Evolutionary conservation across 352 stramenopile species (phyloP), one percentile per base, ranked within the genome.

Genomic region (Pythium inflatum): DNA sequence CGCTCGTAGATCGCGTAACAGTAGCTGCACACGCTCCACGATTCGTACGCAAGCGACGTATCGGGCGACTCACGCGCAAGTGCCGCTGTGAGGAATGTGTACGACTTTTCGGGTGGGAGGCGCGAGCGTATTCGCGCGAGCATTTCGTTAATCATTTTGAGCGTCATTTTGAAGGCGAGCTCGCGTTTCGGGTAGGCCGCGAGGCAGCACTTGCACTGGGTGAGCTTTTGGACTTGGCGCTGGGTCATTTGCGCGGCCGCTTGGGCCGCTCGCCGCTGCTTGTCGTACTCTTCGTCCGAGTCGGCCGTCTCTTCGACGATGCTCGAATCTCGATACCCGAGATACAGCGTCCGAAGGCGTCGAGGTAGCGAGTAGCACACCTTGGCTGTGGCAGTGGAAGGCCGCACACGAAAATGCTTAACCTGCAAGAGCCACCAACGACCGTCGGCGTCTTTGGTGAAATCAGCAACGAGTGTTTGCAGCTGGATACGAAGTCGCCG

Each of bases 131-230:
- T 81, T 11, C 87, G 80, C 12, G 87, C 48, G 0, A 93, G 81
- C 77, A 86, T 95, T 50, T 95, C 87, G 61, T 83, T 88, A 49
- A 95, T 93, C 87, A 95, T 95, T 62, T 93, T 92, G 54, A 92
- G 70, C 31, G 87, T 95, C 87, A 95, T 95, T 58, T 93, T 95
- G 82, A 90, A 95, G 16, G 84, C 81, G 9, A 95, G 71, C 59
- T 95, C 87, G n/a, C 64, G 74, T 41, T 85, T 91, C 1, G 82
- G 82, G 66, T 95, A 91, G 31, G 80, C 76, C 13, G 83, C 83
- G 20, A 89, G 73, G 61, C 87, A 95, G 64, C 87, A 92, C 46
- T 95, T 95, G 74, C 87, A 95, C 62, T 89, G 85, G 5, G 82
- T 64, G 5, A 93, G 76, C 45, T 91, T 93, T 57, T 79, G 79